A percentile compares a stretch with the other conserved stretches of the same genome.
These are phyloP conservation scores for Rhynchosporium graminicola DNA, from an alignment of 2,329 filamentous ascomycete species.

Conservation along the genomic window DNA sequence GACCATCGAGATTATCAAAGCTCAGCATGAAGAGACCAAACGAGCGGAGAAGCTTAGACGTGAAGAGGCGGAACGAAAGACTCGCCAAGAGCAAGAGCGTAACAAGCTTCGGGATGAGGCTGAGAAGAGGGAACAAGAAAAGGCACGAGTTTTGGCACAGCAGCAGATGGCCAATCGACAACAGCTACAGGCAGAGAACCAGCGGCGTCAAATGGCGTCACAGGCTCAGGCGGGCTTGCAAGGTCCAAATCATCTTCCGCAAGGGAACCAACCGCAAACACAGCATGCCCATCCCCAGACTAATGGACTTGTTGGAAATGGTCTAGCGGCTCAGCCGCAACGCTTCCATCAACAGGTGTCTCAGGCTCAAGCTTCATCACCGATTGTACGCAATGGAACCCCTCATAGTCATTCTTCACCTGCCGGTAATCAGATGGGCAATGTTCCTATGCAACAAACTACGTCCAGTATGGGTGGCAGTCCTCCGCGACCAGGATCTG, in stretches of 20 bases:
- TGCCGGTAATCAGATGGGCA: conserved; percentile 51
- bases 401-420: conserved; percentile 66
- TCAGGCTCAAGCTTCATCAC: conserved; percentile 68
- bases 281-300: conserved; percentile 48
- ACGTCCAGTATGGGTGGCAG: conserved; percentile 69
- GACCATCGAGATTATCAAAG: conserved; percentile 80
- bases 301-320: conserved; percentile 46
- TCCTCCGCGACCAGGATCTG: conserved; percentile 66
- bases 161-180: conserved; percentile 45
- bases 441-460: conserved; percentile 63
- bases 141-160: conserved; percentile 37
- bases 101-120: conserved; percentile 43
- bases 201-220: conserved; percentile 30
- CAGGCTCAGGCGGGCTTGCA: conserved; percentile 40
- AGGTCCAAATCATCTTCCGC: conserved; percentile 29
- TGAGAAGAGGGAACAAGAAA: conserved; percentile 40
- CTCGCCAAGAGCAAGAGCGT: conserved; percentile 49
- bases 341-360: conserved; percentile 52
- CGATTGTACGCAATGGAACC: conserved; percentile 62
- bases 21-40: conserved; percentile 73
- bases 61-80: conserved; percentile 49
- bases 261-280: conserved; percentile 41
- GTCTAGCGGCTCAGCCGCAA: conserved; percentile 42
- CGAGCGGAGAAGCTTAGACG: conserved; percentile 74
- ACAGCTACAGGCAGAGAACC: conserved; percentile 41